These are phyloP conservation scores for Pseudozyma sp. DNA, from an alignment of 1,284 basidiomycete genomes.

Conservation along the genomic window DNA sequence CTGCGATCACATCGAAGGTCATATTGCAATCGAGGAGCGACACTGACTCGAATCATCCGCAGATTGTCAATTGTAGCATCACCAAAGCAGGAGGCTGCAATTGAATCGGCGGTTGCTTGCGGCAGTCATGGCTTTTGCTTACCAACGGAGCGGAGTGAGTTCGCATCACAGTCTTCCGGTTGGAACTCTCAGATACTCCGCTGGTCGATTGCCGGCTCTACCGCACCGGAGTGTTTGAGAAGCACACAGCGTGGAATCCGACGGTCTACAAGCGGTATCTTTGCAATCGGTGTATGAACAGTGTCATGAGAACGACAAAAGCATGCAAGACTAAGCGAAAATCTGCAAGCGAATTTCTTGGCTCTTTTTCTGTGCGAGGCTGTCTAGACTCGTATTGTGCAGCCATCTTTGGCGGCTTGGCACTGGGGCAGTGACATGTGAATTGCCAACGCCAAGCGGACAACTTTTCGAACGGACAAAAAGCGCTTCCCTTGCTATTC, in stretches of 20 bases:
- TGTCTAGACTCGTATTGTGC: not conserved
- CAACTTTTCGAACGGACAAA: slow-evolving; percentile 9
- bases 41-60: too few relatives aligned
- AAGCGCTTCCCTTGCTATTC: not conserved
- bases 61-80: not conserved
- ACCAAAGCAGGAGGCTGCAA: slow-evolving; percentile 2
- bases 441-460: not conserved
- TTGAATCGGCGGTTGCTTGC: slow-evolving; percentile 27
- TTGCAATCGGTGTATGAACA: too few relatives aligned
- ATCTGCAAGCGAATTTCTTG: slow-evolving; percentile 16
- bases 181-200: too few relatives aligned
- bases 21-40: not conserved
- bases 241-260: too few relatives aligned
- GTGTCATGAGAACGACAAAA: not conserved
- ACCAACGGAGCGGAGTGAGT: slow-evolving; percentile 23
- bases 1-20: too few relatives aligned
- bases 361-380: not conserved
- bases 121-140: not conserved
- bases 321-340: not conserved
- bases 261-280: too few relatives aligned
- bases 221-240: too few relatives aligned
- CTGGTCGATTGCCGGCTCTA: too few relatives aligned
- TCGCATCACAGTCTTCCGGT: not conserved
- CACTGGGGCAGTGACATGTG: not conserved
- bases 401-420: not conserved